Evolutionary conservation across 2,329 filamentous ascomycete species (phyloP).

Genomic region (Colletotrichum eremochloae): DNA sequence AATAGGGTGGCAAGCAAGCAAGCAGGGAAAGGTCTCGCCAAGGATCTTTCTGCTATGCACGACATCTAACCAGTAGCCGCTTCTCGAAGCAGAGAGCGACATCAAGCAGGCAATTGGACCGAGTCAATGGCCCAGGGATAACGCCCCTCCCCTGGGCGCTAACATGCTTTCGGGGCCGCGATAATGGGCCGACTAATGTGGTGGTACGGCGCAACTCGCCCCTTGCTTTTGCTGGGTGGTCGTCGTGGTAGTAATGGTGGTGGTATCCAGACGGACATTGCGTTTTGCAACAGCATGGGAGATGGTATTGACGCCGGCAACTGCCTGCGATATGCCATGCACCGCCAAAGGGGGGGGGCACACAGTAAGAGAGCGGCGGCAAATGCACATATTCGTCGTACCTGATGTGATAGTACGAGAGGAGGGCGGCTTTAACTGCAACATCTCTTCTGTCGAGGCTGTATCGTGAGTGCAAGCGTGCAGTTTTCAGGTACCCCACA

Average conservation of each 20-base stretch:
- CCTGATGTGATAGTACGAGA: neutral
- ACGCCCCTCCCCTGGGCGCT: conserved; percentile 34
- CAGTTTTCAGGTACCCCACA: neutral
- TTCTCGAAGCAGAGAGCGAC: neutral
- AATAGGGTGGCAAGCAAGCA: neutral
- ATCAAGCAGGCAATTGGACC: conserved; percentile 39
- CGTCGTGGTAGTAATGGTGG: conserved; percentile 2
- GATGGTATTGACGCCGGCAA: neutral
- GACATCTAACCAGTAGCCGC: neutral
- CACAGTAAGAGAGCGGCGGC: neutral
- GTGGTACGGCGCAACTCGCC: conserved; percentile 14
- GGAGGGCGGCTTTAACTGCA: neutral
- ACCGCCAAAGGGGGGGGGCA: conserved; percentile 6
- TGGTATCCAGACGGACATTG: conserved; percentile 4
- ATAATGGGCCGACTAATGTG: conserved; percentile 32
- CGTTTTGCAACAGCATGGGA: conserved; percentile 11
- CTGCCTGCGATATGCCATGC: conserved; percentile 14
- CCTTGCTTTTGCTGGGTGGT: neutral
- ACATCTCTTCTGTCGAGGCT: neutral
- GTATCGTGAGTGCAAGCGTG: neutral
- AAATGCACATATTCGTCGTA: neutral
- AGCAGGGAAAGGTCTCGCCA: neutral
- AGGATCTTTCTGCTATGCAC: neutral
- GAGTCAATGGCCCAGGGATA: conserved; percentile 28
- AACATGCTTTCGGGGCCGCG: conserved; percentile 31